These are phyloP conservation scores for Astragalus membranaceus DNA, from an alignment of 306 rosid genomes.

Conservation along the genomic window DNA sequence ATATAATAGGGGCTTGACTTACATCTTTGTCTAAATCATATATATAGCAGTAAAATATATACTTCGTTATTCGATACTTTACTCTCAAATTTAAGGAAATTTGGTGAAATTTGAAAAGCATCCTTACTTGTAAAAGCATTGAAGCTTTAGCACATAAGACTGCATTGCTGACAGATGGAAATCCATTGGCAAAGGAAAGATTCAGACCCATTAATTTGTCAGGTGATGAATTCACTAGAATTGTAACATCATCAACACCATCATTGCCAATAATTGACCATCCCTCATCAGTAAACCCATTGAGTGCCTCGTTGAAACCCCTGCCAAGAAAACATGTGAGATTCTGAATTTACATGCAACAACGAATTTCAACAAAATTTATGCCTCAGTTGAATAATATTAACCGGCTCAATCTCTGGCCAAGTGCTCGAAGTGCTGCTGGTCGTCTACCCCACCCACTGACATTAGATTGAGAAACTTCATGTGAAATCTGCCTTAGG, in stretches of 20 bases:
- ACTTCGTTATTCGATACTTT: too few relatives aligned
- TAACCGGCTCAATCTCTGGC: constrained; percentile 91
- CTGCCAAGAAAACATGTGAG: constrained; percentile 39
- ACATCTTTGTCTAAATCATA: neutral
- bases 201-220: constrained; percentile 90
- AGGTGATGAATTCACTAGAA: constrained; percentile 80
- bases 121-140: constrained; percentile 85
- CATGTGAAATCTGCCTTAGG: constrained; percentile 87
- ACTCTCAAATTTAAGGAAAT: neutral
- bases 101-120: neutral
- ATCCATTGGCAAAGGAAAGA: constrained; percentile 75
- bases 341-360: constrained; percentile 4
- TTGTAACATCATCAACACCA: constrained; percentile 85
- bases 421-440: constrained; percentile 78
- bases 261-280: constrained; percentile 95
- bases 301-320: constrained; percentile 96
- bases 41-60: neutral
- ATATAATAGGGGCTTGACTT: neutral
- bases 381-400: neutral
- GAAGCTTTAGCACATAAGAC: constrained; percentile 98
- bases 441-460: constrained; percentile 97
- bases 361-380: neutral
- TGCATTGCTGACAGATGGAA: constrained; percentile 82
- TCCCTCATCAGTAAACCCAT: constrained; percentile 96
- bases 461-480: constrained; percentile 88